Evolutionary conservation across 108 stramenopile genomes (phyloP), one percentile per base, ranked within the genome.

Genomic region (Mediolabrus comicus): DNA sequence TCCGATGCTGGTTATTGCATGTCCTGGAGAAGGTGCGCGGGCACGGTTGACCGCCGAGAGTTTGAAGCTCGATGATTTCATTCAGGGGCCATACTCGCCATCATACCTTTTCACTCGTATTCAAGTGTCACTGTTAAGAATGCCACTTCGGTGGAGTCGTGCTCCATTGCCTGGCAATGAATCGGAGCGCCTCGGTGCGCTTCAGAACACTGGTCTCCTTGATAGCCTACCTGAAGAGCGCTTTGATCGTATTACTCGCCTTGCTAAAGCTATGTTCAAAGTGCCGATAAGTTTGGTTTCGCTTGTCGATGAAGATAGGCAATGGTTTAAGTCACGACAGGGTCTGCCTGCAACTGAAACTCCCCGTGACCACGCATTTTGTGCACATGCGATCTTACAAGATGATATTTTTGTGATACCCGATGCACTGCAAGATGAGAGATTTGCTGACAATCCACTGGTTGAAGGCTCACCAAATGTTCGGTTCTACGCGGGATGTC

Each of bases 401-500:
- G 60, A 73, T n/a, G 77, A 74, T 33, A 14, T 84, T 16, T 52
- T 88, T 28, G 60, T 88, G 31, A 62, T 94, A 2, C 77, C 73
- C 5, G 84, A 94, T 79, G 83, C 89, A 3, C 43, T 67, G 17
- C 58, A 82, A 36, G 92, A 94, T 74, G 75, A 73, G 32, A 81
- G 89, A 22, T 94, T 94, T 78, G 62, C 53, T 35, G 71, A 86
- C 19, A 91, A 86, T 75, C 75, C 83, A 10, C 62, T 94, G n/a
- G 92, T 94, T 9, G 69, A 71, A 2, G 89, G 83, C 4, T 59
- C 68, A 9, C 87, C 84, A 32, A 41, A 83, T 58, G 69, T 93
- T 19, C 80, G 92, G 53, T 90, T 93, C 55, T 93, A 93, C 62
- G 89, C 86, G 16, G 92, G 92, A 14, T 81, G 72, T 27, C 81